phyloP scores from a whole-genome alignment of 2,329 filamentous ascomycete genomes.

The Tolypocladium guangdongense region DNA sequence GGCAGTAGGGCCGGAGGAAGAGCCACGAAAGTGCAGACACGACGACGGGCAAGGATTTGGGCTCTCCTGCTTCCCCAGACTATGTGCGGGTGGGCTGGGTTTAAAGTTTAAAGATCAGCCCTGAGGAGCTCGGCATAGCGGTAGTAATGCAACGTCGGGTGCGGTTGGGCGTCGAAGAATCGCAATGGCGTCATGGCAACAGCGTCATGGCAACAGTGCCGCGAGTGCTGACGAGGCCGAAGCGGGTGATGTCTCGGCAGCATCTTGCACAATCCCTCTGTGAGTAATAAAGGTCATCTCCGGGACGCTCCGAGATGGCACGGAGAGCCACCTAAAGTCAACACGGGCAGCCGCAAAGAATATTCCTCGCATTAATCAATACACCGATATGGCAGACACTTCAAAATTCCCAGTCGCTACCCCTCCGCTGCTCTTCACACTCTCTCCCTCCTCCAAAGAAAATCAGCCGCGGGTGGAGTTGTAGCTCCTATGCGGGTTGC shows the following conservation, averaged over 20 bases:
- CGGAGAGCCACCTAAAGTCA: no score
- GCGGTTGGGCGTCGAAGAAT: neutral
- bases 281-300: no score
- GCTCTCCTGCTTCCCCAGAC: neutral
- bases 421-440: neutral
- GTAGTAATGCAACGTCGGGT: neutral
- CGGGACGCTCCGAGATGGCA: no score
- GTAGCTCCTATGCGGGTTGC: conserved; percentile 31
- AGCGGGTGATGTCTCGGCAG: neutral
- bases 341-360: neutral
- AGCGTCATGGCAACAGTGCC: no score
- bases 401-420: no score
- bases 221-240: neutral
- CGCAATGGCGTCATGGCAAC: no score
- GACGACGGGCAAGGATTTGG: neutral
- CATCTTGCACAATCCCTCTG: neutral
- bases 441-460: neutral
- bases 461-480: conserved; percentile 16
- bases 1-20: neutral
- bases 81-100: no score
- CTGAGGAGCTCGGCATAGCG: neutral
- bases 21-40: no score
- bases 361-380: neutral
- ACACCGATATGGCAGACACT: neutral
- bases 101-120: neutral